Conservation (phyloP, 345 rosid species). For the Moringa oleifera region DNA sequence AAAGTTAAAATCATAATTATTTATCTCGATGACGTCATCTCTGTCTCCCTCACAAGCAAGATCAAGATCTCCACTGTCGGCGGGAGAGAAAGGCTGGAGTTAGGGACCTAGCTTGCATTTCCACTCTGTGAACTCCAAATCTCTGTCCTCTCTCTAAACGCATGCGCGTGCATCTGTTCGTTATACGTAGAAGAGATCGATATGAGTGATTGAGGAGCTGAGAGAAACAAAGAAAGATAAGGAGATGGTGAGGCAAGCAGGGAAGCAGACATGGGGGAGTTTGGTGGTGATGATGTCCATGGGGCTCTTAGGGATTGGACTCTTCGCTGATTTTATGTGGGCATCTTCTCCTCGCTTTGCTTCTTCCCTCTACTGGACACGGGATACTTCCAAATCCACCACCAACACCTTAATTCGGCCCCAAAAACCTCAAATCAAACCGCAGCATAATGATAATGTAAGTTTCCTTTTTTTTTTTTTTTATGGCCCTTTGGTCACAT, state of each 20-base stretch:
- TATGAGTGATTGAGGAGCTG: neutral
- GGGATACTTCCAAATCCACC: conserved; percentile 17
- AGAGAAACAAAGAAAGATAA: conserved; percentile 1
- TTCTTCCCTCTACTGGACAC: conserved; percentile 25
- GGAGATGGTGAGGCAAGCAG: conserved; percentile 36
- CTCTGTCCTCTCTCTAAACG: too few species aligned
- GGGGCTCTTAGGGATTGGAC: conserved; percentile 45
- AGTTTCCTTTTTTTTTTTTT: neutral
- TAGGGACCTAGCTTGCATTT: too few species aligned
- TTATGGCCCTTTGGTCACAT: neutral
- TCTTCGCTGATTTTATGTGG: conserved; percentile 76
- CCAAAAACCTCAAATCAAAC: neutral
- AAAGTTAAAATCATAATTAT: too few species aligned
- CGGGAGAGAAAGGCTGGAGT: too few species aligned
- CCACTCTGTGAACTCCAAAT: too few species aligned
- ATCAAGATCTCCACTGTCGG: too few species aligned
- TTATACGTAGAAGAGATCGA: too few species aligned
- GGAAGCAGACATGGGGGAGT: conserved; percentile 45
- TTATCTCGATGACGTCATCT: too few species aligned
- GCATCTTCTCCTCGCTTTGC: conserved; percentile 62
- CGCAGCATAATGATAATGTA: conserved; percentile 3
- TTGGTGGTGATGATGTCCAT: conserved; percentile 38
- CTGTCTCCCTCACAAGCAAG: too few species aligned
- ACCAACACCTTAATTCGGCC: conserved; percentile 17
- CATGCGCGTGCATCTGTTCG: too few species aligned